Base-by-base conservation (phyloP, 441 rosid genomes). In the Bruguiera hainesii region DNA sequence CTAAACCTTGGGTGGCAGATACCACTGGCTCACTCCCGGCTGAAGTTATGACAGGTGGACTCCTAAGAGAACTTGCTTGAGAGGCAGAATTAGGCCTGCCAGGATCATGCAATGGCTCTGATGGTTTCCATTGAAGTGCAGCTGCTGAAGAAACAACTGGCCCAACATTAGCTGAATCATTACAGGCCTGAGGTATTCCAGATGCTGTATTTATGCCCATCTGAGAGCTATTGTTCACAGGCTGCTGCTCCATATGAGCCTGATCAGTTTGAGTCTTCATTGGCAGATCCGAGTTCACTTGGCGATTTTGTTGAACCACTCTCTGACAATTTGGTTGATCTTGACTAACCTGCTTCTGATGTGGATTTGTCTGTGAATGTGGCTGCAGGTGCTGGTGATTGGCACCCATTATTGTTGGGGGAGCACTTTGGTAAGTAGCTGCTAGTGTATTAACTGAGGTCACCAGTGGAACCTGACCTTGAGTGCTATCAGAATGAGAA, bases 341-440 rank as follows among this genome's bases (percentile, higher is more conserved):
- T 71, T 85, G 92, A 77, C 72, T 81, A 57, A 79, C 75, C 81
- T 85, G 93, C 81, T 87, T 91, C 80, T 81, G 97, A 60, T 80
- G 88, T 67, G 16, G 29, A 23, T 8, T n/a, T 55, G 79, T 68
- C 75, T 74, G 87, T 33, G 77, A 65, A 31, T 79, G 83, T 42
- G 68, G 68, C 49, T 80, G 91, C 76, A 82, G 66, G 78, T 84
- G 89, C 81, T 84, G 97, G 67, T 87, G 90, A 78, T 77, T 92
- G 64, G 93, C 78, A 71, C 83, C 75, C 64, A 83, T 68, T 33
- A 74, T 68, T 37, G 87, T 65, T n/a, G 89, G 78, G 60, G 88
- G 64, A 78, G 71, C 72, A 67, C 89, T 73, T 72, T 85, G 92
- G 69, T 75, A 84, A 66, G 77, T 57, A 61, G 82, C 63, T 50